Conservation (phyloP, 2,329 filamentous ascomycete genomes). For the Fusarium staphyleae region DNA sequence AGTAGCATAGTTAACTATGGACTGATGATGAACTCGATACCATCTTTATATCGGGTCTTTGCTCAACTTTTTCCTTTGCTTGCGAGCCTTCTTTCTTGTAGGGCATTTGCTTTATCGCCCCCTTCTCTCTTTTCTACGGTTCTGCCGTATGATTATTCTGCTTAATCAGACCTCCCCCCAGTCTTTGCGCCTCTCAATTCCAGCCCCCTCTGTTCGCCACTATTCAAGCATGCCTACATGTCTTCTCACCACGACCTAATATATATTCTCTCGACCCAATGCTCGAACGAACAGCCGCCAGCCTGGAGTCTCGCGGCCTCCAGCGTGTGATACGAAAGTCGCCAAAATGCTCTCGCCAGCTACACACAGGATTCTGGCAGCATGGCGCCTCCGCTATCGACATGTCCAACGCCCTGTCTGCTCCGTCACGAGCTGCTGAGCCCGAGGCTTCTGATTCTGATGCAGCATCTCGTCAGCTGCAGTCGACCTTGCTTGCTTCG, state of each 20-base stretch:
- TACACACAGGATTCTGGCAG: conserved; percentile 62
- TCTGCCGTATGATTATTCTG: background rate
- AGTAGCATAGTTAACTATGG: conserved; percentile 11
- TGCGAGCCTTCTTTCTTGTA: background rate
- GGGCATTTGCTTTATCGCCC: background rate
- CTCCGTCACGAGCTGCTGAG: conserved; percentile 41
- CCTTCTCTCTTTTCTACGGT: background rate
- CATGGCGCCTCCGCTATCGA: conserved; percentile 61
- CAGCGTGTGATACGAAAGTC: conserved; percentile 57
- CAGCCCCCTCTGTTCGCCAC: conserved; percentile 6
- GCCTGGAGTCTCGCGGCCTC: conserved; percentile 63
- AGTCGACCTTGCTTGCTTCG: conserved; percentile 52
- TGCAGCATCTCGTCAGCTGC: conserved; percentile 33
- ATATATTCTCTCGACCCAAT: conserved; percentile 48
- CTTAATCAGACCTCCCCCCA: background rate
- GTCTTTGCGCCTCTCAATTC: conserved; percentile 16
- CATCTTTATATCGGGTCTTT: background rate
- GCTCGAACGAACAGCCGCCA: conserved; percentile 65
- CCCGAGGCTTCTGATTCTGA: conserved; percentile 34
- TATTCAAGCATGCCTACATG: conserved; percentile 37
- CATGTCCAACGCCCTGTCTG: conserved; percentile 53
- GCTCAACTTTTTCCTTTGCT: conserved; percentile 16
- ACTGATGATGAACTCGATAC: conserved; percentile 30
- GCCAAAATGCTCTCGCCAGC: conserved; percentile 51
- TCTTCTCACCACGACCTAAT: conserved; percentile 24